Base-by-base conservation (phyloP, 164 flowering plant species). In the Sedum album region DNA sequence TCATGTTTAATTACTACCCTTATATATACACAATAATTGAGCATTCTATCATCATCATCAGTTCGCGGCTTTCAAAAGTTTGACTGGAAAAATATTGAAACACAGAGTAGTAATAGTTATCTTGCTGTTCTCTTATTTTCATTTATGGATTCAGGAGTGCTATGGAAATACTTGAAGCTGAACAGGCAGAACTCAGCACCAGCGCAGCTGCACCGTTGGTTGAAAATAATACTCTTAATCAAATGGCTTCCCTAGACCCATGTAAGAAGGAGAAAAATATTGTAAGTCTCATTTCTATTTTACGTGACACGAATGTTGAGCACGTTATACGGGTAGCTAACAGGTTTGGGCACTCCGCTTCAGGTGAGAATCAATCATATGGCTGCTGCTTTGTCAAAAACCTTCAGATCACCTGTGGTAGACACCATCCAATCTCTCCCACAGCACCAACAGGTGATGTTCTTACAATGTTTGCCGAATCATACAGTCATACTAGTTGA, bases 381-480 rank as follows among this genome's bases (percentile, higher is more conserved):
- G 91, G 91, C 84, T 67, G 39, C 74, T 79, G 99, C 99, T 66
- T 82, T 88, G 74, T 86, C 97, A 70, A 95, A 82, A 79, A 79
- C 90, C 66, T 90, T 77, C 69, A 83, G 69, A 76, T 87, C 97
- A 20, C 83, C 92, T 36, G 68, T 80, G 17, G 94, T 95, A 41
- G 97, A 87, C 74, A 95, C 86, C 10, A 85, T 95, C 70, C 94
- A 87, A 63, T 84, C 88, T 71, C 97, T 94, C 67, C 99, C 99
- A 18, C 97, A 90, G 62, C 97, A 95, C 80, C 99, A 92, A 73
- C 99, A 95, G 87, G 98, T 88, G 75, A 62, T 26, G 39, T 68
- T 28, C 33, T 0, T 26, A 10, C 14, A 57, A 26, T 57, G 31
- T 28, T 20, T 11, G 30, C 18, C 30, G n/a, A n/a, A n/a, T n/a